Conservation (phyloP, 495 filamentous ascomycete genomes). For the Penicillium flavigenum region DNA sequence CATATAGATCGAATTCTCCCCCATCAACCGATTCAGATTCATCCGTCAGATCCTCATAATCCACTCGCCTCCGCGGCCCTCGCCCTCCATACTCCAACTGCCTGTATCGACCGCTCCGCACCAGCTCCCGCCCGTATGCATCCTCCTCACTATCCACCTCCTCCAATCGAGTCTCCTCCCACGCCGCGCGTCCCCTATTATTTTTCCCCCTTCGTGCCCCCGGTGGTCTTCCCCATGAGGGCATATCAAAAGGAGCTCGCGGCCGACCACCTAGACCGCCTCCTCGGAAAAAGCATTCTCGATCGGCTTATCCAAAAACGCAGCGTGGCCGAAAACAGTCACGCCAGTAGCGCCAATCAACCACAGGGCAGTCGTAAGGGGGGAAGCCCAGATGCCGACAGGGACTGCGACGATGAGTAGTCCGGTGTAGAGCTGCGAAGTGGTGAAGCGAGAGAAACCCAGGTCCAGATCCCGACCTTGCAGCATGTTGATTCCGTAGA, state of each 20-base stretch:
- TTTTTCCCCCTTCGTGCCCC: constrained; percentile 68
- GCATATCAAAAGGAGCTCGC: constrained; percentile 95
- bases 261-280: constrained; percentile 99
- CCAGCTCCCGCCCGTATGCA: constrained; percentile 57
- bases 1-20: constrained; percentile 55
- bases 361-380: constrained; percentile 82
- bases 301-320: constrained; percentile 97
- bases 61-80: constrained; percentile 45
- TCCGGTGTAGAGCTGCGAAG: constrained; percentile 93
- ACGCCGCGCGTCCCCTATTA: constrained; percentile 56
- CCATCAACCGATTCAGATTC: constrained; percentile 51
- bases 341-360: constrained; percentile 91
- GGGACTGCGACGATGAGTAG: constrained; percentile 79
- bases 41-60: constrained; percentile 49
- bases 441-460: constrained; percentile 74
- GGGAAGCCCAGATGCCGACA: constrained; percentile 77
- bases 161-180: constrained; percentile 59
- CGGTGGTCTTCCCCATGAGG: constrained; percentile 98
- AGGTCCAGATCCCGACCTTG: constrained; percentile 84
- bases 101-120: constrained; percentile 32
- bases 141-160: constrained; percentile 69
- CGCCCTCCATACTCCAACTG: constrained; percentile 33
- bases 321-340: constrained; percentile 89
- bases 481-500: constrained; percentile 87
- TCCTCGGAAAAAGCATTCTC: constrained; percentile 99